These are phyloP conservation scores for Acanthamoeba polyphaga DNA, from an alignment of 208 protist species.

Conservation along the genomic window DNA sequence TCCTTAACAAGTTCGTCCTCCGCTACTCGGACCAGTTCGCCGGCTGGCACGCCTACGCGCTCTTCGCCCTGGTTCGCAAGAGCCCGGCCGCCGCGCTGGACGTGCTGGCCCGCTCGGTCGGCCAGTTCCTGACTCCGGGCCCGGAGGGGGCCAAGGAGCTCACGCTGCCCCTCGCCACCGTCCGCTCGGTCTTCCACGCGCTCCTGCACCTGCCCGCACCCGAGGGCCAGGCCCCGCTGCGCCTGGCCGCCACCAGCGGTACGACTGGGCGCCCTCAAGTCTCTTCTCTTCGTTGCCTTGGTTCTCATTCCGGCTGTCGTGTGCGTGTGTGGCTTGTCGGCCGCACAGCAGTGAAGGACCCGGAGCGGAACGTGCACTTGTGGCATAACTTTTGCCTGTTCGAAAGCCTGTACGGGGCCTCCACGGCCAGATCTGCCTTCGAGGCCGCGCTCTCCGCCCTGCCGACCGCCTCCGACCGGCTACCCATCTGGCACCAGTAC, in stretches of 20 bases:
- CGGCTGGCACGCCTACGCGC: constrained; percentile 27
- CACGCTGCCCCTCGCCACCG: background rate
- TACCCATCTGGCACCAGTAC: constrained; percentile 38
- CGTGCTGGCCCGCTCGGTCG: background rate
- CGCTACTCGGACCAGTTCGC: constrained; percentile 50
- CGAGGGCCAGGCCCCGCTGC: too few relatives aligned
- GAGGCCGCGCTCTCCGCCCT: constrained; percentile 13
- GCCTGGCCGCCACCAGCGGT: background rate
- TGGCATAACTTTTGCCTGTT: constrained; percentile 45
- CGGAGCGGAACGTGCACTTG: background rate
- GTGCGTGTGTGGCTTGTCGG: too few relatives aligned
- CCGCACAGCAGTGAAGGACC: too few relatives aligned
- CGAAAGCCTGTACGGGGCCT: background rate
- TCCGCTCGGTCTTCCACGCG: too few relatives aligned
- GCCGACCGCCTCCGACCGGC: background rate
- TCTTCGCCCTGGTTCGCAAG: background rate
- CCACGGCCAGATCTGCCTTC: background rate
- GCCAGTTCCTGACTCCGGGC: background rate
- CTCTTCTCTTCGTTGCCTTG: too few relatives aligned
- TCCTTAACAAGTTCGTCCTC: background rate
- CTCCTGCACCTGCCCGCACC: too few relatives aligned
- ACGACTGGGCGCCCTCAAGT: background rate
- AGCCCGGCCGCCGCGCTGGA: background rate
- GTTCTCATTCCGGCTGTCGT: too few relatives aligned
- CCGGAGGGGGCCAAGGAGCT: background rate